Base-by-base conservation (phyloP, 306 rosid genomes). In the Pyrus bretschneideri region DNA sequence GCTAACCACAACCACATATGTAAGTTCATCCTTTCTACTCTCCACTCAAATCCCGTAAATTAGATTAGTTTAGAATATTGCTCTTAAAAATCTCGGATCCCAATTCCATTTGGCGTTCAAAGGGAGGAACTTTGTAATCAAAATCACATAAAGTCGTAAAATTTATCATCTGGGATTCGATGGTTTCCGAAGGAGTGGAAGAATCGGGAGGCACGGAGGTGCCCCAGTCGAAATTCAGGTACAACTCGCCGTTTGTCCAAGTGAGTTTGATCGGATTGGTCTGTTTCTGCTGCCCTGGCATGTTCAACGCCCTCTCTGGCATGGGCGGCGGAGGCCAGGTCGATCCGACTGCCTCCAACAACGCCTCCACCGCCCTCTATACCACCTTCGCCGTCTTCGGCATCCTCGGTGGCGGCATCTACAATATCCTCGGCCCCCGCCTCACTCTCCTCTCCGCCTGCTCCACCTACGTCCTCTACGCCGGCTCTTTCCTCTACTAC, bases 271-370 rank as follows among this genome's bases (percentile, higher is more conserved):
- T 91, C 3, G 99, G 99, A 0, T 9, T 92, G 0, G 97, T 95
- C 42, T 95, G 99, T 29, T 95, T 95, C 44, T 95, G 97, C 33
- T 95, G 99, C 59, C 99, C 99, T 2, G 97, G 99, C 4, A 95
- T 95, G 99, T 92, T 89, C 89, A 92, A 83, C 25, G 99, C 97
- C 29, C 92, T 95, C 31, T 82, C 92, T 2, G 97, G 99, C 40
- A 90, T 95, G 97, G 99, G 99, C 0, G 99, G 93, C 0, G 96
- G 97, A 0, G 99, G 99, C 21, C 99, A 95, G 68, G 83, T 92
- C 11, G 91, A 95, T 22, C 31, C 86, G 19, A 83, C 92, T 0
- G 99, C 90, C 18, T 84, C 96, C 31, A 88, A 95, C 87, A 95
- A 95, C 72, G 79, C 99, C 76, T 76, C 78, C 79, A 95, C 99